A percentile compares a stretch with the other conserved stretches of the same genome.
Evolutionary conservation across 192 early-diverging fungal species (phyloP).

Genomic region (Allomyces arbusculus): DNA sequence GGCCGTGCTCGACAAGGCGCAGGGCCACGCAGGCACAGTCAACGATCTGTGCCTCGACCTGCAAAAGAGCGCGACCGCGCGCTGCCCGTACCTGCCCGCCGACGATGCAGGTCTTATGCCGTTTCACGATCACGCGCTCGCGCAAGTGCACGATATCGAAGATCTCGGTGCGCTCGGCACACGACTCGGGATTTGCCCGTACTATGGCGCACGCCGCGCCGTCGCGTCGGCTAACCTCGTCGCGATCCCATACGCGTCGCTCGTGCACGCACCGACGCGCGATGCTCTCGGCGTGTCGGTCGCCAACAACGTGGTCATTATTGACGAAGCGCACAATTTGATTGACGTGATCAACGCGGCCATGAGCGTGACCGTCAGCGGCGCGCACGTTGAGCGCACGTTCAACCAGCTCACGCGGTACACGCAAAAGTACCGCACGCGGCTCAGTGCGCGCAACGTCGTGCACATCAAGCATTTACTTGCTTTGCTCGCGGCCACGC

Average conservation of each 20-base stretch:
- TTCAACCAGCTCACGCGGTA: slow-evolving; percentile 41
- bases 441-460: slow-evolving; percentile 49
- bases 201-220: slow-evolving; percentile 56
- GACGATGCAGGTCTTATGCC: slow-evolving; percentile 28
- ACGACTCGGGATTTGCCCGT: slow-evolving; percentile 42
- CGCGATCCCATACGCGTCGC: slow-evolving; percentile 70
- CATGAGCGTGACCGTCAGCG: slow-evolving; percentile 37
- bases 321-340: slow-evolving; percentile 66
- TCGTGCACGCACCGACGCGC: slow-evolving; percentile 51
- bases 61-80: slow-evolving; percentile 28
- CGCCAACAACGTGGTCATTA: slow-evolving; percentile 52
- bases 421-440: slow-evolving; percentile 38
- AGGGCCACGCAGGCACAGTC: slow-evolving; percentile 20
- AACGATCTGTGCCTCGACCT: slow-evolving; percentile 75
- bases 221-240: slow-evolving; percentile 43
- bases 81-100: slow-evolving; percentile 26
- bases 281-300: slow-evolving; percentile 53
- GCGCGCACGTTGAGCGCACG: slow-evolving; percentile 25
- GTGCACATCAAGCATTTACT: slow-evolving; percentile 57
- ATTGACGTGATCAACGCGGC: slow-evolving; percentile 52
- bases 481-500: slow-evolving; percentile 29
- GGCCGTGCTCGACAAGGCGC: slow-evolving; percentile 25
- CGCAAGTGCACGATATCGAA: slow-evolving; percentile 56
- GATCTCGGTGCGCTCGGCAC: slow-evolving; percentile 50
- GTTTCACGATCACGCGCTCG: slow-evolving; percentile 31